Conservation (phyloP, 208 protist species). For the Trypanosoma cruzi region DNA sequence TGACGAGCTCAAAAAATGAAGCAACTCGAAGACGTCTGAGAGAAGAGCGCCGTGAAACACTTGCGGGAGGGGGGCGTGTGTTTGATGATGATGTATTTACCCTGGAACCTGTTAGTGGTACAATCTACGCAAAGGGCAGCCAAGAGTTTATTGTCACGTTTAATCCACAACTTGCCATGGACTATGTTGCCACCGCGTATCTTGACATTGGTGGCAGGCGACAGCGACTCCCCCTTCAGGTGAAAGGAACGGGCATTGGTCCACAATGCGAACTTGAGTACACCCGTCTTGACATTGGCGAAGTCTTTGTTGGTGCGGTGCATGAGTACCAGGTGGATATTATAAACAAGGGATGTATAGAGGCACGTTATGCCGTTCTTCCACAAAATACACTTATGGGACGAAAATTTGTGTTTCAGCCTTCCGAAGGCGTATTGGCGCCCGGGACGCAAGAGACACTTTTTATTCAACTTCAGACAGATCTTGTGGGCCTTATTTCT, state of each 20-base stretch:
- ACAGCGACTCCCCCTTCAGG: slow-evolving; percentile 74
- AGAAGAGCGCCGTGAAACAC: slow-evolving; percentile 7
- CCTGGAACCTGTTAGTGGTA: slow-evolving; percentile 84
- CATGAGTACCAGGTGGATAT: slow-evolving; percentile 93
- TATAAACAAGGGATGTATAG: slow-evolving; percentile 92
- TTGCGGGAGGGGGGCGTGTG: slow-evolving; percentile 27
- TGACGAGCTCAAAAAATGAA: slow-evolving; percentile 12
- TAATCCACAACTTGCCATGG: slow-evolving; percentile 81
- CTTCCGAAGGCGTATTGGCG: slow-evolving; percentile 68
- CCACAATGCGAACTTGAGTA: slow-evolving; percentile 93
- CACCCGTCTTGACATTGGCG: slow-evolving; percentile 89
- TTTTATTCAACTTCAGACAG: slow-evolving; percentile 77
- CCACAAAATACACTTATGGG: slow-evolving; percentile 59
- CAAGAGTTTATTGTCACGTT: slow-evolving; percentile 92
- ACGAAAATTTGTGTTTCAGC: slow-evolving; percentile 85
- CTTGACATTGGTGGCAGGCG: slow-evolving; percentile 78
- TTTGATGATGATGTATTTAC: slow-evolving; percentile 90
- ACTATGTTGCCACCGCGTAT: slow-evolving; percentile 74
- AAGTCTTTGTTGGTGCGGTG: slow-evolving; percentile 94
- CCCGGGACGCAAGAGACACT: slow-evolving; percentile 68
- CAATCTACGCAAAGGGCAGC: slow-evolving; percentile 74
- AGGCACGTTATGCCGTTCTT: slow-evolving; percentile 86
- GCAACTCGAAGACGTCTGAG: slow-evolving; percentile 22
- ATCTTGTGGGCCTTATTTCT: slow-evolving; percentile 88
- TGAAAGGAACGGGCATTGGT: slow-evolving; percentile 85